Conservation (phyloP, 2,329 filamentous ascomycete species). For the Scleromitrula shiraiana region DNA sequence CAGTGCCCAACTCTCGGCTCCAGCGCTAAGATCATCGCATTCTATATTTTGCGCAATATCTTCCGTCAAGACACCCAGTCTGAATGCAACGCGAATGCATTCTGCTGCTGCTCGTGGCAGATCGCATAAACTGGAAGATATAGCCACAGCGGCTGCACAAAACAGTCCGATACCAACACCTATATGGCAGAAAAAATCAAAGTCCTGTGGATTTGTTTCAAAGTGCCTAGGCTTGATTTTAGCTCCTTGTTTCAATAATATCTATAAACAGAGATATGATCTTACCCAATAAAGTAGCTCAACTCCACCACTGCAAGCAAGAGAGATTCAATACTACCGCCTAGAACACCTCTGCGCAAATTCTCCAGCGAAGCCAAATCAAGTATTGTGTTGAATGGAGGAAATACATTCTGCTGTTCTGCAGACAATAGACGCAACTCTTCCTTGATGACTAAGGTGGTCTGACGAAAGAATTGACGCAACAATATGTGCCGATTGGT, state of each 20-base stretch:
- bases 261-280: slow-evolving; percentile 8
- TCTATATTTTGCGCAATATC: slow-evolving; percentile 37
- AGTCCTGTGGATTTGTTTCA: slow-evolving; percentile 23
- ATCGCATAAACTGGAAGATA: slow-evolving; percentile 32
- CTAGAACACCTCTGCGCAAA: slow-evolving; percentile 35
- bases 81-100: slow-evolving; percentile 37
- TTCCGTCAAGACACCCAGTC: slow-evolving; percentile 38
- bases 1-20: slow-evolving; percentile 33
- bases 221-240: slow-evolving; percentile 23
- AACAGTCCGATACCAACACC: not conserved
- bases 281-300: slow-evolving; percentile 37
- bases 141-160: not conserved
- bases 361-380: slow-evolving; percentile 29
- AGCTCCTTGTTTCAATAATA: not conserved
- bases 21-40: slow-evolving; percentile 19
- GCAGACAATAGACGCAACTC: slow-evolving; percentile 32
- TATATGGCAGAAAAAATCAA: slow-evolving; percentile 13
- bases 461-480: slow-evolving; percentile 35
- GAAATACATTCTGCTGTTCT: slow-evolving; percentile 26
- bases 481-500: slow-evolving; percentile 31
- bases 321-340: slow-evolving; percentile 38
- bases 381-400: slow-evolving; percentile 33
- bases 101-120: slow-evolving; percentile 36
- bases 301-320: slow-evolving; percentile 36
- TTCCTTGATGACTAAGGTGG: slow-evolving; percentile 33